A percentile compares a stretch with the other conserved stretches of the same genome.
Conservation (phyloP, 1,139 yeast species). For the Yamadazyma blattariae region DNA sequence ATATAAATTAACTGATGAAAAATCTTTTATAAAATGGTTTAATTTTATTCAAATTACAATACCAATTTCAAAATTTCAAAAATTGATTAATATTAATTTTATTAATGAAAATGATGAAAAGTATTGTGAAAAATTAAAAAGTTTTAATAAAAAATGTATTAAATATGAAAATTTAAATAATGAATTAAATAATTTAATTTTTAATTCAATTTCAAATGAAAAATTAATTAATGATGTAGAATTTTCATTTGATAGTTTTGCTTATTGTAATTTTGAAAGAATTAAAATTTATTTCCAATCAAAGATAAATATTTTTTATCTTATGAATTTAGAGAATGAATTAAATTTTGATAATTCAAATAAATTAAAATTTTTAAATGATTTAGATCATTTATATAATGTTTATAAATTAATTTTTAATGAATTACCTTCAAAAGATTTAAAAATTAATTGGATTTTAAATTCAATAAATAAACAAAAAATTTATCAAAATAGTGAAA, state of each 20-base stretch:
- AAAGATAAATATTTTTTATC: slow-evolving; percentile 13
- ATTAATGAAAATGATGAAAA: slow-evolving; percentile 10
- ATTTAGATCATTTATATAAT: slow-evolving; percentile 13
- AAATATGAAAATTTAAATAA: slow-evolving; percentile 2
- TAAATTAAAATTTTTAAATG: slow-evolving; percentile 11
- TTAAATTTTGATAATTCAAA: slow-evolving; percentile 8
- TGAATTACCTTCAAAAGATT: slow-evolving; percentile 10
- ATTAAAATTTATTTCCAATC: slow-evolving; percentile 14
- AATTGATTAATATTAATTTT: slow-evolving; percentile 10
- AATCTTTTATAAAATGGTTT: slow-evolving; percentile 13
- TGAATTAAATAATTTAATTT: slow-evolving; percentile 9
- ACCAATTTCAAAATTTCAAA: slow-evolving; percentile 9
- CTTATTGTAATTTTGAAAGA: slow-evolving; percentile 15
- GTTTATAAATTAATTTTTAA: slow-evolving; percentile 15
- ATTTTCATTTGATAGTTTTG: slow-evolving; percentile 2
- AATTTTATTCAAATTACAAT: slow-evolving; percentile 6
- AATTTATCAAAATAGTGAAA: slow-evolving; percentile 3
- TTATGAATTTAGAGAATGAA: slow-evolving; percentile 14
- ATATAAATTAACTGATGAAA: slow-evolving; percentile 8
- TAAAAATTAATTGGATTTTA: slow-evolving; percentile 17
- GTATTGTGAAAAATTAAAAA: slow-evolving; percentile 8
- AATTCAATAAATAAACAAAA: slow-evolving; percentile 13
- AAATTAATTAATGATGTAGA: slow-evolving; percentile 2
- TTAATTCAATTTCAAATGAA: slow-evolving; percentile 6
- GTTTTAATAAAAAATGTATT: slow-evolving; percentile 4